Base-by-base conservation (phyloP, 345 rosid genomes). In the Dipteronia dyeriana region DNA sequence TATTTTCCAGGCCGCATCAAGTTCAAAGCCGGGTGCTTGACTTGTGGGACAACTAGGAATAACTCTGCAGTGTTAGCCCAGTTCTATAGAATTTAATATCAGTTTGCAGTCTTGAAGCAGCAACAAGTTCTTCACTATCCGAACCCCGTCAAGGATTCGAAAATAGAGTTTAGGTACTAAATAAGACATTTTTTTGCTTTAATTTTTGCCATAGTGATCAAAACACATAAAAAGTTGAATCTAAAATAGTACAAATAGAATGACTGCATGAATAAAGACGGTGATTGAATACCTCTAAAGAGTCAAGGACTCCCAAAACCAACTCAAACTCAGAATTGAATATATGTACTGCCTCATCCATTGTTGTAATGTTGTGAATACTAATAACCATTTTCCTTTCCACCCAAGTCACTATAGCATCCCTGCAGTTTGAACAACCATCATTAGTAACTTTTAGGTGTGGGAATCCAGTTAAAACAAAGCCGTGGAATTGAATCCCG, bases 401-500 rank as follows among this genome's bases (percentile, higher is more conserved):
- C 71, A 87, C 74, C 87, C 87, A 87, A 79, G 81, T 65, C 9
- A 81, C 82, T 68, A 89, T 83, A 43, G 81, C 84, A 67, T 82
- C 82, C 73, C 90, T 87, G 68, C 56, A 78, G 7, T 71, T 63
- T 47, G 51, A 70, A 70, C 14, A 38, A 53, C 26, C 57, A 7
- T 34, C 17, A 4, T 34, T 34, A 34, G 38, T 34, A 34, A 4
- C 38, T 34, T 34, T 34, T 6, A 34, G 38, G 38, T 34, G 38
- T 1, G 6, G 38, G 6, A 34, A 34, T 34, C 38, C 38, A 4
- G 38, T 34, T 34, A 34, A 34, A 34, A 34, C 38, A 34, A 34
- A 34, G 38, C 0, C 0, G 38, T 34, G 38, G 5, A 34, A 34
- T 34, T 0, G 6, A 34, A 34, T 31, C 38, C 38, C 38, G 6